Evolutionary conservation across 441 rosid genomes (phyloP), one percentile per base, ranked within the genome.

Genomic region (Caryocar brasiliense): DNA sequence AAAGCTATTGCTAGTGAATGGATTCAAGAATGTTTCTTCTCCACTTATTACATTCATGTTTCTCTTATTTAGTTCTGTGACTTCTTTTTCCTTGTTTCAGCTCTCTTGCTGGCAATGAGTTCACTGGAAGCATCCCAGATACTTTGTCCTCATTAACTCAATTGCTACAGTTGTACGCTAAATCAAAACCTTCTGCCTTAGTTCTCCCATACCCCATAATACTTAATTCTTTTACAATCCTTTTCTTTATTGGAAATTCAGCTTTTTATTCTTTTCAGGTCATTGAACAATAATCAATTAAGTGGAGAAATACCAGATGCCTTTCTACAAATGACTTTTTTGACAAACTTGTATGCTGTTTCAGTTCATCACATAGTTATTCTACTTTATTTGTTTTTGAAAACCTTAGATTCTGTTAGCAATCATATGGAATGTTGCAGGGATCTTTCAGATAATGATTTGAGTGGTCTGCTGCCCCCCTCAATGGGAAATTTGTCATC

Each of bases 281-380:
- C 80, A 8, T 59, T 92, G 43, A 71, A 71, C 51, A 72, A 77
- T 60, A 92, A 92, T 61, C 65, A 47, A 60, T 66, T 92, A 51
- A 72, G 58, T 7, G 95, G 83, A 44, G 79, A 23, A 12, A 88
- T 88, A 71, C 97, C 97, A 0, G 92, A 92, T 54, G 54, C 73
- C 49, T 92, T 92, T 66, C 78, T 77, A 57, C 72, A 45, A 54
- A 57, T 86, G 36, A 51, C 74, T 14, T 63, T 68, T 32, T 72
- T 92, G 78, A 54, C 62, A 54, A 54, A 67, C 58, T 60, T 92
- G 99, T 92, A 79, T 25, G 72, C 43, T 35, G 24, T 55, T 48
- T 32, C 23, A 50, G 20, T 57, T 36, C 12, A 24, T 3, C 28
- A 8, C 6, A 0, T 26, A 27, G 18, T 22, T 11, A 28, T 43